Evolutionary conservation across 345 rosid genomes (phyloP).

Genomic region (Eutrema japonicum): DNA sequence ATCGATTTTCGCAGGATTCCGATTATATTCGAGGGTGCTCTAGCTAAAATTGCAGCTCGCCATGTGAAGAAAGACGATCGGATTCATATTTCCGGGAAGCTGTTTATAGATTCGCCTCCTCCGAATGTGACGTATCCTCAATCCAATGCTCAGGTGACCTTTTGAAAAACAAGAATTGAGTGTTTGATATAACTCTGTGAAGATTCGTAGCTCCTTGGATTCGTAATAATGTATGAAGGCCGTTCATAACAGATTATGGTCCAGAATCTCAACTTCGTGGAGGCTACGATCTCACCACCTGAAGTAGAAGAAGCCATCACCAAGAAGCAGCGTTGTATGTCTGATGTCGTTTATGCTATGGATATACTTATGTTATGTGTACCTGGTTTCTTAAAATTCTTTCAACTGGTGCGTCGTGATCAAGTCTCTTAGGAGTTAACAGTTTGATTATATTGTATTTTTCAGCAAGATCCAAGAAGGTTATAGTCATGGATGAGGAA

Average conservation of each 20-base stretch:
- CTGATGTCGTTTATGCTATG: neutral
- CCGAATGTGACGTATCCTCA: slow-evolving; percentile 41
- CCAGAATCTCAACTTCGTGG: slow-evolving; percentile 62
- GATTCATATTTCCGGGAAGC: slow-evolving; percentile 64
- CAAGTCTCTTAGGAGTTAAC: slow-evolving; percentile 9
- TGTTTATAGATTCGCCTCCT: slow-evolving; percentile 57
- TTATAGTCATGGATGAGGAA: slow-evolving; percentile 32
- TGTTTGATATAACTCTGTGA: slow-evolving; percentile 4
- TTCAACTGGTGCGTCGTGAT: slow-evolving; percentile 15
- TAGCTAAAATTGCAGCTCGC: slow-evolving; percentile 67
- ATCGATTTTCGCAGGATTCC: slow-evolving; percentile 60
- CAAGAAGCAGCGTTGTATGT: slow-evolving; percentile 29
- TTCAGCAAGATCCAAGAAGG: slow-evolving; percentile 31
- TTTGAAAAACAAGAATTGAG: neutral
- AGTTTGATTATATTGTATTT: neutral
- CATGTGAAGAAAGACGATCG: slow-evolving; percentile 67
- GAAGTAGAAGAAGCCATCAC: slow-evolving; percentile 12
- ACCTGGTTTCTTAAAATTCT: neutral
- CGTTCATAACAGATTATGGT: slow-evolving; percentile 65
- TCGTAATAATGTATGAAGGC: slow-evolving; percentile 11
- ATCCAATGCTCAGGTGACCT: slow-evolving; percentile 60
- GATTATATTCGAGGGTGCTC: slow-evolving; percentile 67
- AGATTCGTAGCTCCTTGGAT: neutral
- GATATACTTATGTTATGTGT: neutral
- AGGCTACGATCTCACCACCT: slow-evolving; percentile 21